These are phyloP conservation scores for Paraurostyla sp. DNA, from an alignment of 73 alveolate species.

Conservation along the genomic window DNA sequence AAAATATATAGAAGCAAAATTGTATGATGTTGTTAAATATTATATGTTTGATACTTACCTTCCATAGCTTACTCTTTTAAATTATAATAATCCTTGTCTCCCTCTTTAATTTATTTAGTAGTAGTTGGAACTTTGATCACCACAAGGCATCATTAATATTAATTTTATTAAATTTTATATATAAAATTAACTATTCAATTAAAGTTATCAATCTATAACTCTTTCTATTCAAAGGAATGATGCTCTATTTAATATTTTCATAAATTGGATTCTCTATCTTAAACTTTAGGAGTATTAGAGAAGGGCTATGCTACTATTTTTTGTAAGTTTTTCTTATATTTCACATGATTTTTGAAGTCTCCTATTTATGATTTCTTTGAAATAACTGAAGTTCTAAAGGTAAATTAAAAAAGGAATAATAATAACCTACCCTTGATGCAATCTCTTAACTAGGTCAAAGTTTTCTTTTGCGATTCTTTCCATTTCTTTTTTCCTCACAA, in stretches of 20 bases:
- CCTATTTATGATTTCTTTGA: conserved; percentile 28
- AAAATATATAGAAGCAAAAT: not conserved
- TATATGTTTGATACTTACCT: not conserved
- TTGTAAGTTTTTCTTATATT: conserved; percentile 19
- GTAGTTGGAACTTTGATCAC: conserved; percentile 40
- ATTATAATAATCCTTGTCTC: conserved; percentile 44
- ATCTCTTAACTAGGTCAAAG: conserved; percentile 51
- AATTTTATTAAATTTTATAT: not conserved
- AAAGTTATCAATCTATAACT: not conserved
- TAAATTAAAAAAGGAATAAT: not conserved
- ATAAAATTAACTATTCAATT: not conserved
- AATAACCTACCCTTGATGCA: conserved; percentile 24
- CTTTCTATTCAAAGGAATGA: not conserved
- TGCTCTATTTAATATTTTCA: too few relatives aligned
- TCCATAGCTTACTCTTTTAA: conserved; percentile 37
- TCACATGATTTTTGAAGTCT: conserved; percentile 51
- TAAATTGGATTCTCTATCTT: not conserved
- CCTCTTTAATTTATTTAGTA: conserved; percentile 44
- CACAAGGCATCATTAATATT: conserved; percentile 40
- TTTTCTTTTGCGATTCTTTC: conserved; percentile 57
- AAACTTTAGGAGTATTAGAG: not conserved
- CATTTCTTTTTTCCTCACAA: conserved; percentile 43
- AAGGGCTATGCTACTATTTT: not conserved
- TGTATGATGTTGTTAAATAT: not conserved
- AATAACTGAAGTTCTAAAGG: conserved; percentile 28